phyloP scores from a whole-genome alignment of 164 flowering plant species.

The Vitis vinifera region DNA sequence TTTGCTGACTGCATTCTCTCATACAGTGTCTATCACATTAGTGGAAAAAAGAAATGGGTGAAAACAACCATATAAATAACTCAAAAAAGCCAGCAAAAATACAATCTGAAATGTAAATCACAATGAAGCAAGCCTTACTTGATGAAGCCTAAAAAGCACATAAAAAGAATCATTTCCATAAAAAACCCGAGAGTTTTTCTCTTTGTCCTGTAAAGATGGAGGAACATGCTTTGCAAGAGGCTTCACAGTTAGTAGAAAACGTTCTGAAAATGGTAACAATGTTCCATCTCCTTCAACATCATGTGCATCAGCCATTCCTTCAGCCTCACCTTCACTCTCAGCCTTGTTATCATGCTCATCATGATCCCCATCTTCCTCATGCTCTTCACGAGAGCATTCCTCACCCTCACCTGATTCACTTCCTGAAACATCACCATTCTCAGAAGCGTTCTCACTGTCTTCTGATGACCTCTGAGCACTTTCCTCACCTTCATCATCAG shows the following conservation, averaged over 20 bases:
- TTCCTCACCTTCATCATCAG: conserved; percentile 85
- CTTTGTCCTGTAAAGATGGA: conserved; percentile 34
- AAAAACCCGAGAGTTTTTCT: conserved; percentile 55
- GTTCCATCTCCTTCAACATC: conserved; percentile 72
- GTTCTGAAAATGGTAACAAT: conserved; percentile 58
- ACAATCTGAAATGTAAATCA: not conserved
- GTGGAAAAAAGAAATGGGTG: conserved; percentile 1
- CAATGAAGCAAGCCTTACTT: conserved; percentile 44
- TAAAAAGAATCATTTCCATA: conserved; percentile 94
- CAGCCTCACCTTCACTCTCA: conserved; percentile 96
- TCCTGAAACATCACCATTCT: conserved; percentile 76
- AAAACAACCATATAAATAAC: conserved; percentile 4
- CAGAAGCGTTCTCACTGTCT: conserved; percentile 84
- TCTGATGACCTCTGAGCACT: conserved; percentile 80
- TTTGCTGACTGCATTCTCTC: conserved; percentile 92
- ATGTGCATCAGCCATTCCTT: conserved; percentile 79
- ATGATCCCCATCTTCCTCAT: conserved; percentile 67
- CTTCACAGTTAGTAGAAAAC: conserved; percentile 59
- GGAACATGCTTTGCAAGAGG: conserved; percentile 78
- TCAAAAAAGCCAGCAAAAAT: not conserved
- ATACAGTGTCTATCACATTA: conserved; percentile 64
- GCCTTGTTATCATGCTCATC: conserved; percentile 67
- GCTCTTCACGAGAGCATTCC: conserved; percentile 74
- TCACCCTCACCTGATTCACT: conserved; percentile 90
- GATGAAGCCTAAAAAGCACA: conserved; percentile 95